A percentile compares a stretch with the other conserved stretches of the same genome.
These are phyloP conservation scores for Crithidia acanthocephali DNA, from an alignment of 208 protist species.

Conservation along the genomic window DNA sequence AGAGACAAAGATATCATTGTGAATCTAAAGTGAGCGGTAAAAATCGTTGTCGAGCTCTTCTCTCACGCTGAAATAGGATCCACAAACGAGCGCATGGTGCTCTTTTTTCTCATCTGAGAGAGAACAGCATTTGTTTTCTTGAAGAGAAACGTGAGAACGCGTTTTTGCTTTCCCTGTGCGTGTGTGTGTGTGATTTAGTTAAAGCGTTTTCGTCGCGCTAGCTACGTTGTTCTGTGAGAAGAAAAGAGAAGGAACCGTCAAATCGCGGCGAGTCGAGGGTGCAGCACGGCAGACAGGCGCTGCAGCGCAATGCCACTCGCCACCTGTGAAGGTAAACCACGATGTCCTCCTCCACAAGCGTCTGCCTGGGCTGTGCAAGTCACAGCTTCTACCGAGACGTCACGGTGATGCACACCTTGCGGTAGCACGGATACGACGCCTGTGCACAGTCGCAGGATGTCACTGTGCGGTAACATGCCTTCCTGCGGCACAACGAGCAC, in stretches of 20 bases:
- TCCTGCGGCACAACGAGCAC: conserved; percentile 85
- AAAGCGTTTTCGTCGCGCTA: too few species aligned
- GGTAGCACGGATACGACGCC: conserved; percentile 61
- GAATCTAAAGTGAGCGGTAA: too few species aligned
- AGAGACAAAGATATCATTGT: too few species aligned
- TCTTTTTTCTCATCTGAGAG: too few species aligned
- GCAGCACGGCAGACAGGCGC: conserved; percentile 72
- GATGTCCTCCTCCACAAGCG: conserved; percentile 7
- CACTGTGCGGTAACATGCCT: conserved; percentile 70
- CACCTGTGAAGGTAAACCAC: conserved; percentile 78
- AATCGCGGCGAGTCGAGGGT: conserved; percentile 57
- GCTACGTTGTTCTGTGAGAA: too few species aligned
- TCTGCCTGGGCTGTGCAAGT: not conserved
- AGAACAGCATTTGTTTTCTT: too few species aligned
- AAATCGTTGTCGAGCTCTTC: too few species aligned
- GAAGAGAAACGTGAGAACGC: too few species aligned
- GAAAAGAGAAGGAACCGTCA: conserved; percentile 4
- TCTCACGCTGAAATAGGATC: too few species aligned
- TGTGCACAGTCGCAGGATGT: conserved; percentile 64
- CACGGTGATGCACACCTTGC: conserved; percentile 1
- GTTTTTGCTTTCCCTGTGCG: too few species aligned
- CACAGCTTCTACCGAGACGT: not conserved
- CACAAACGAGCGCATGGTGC: too few species aligned
- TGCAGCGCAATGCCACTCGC: conserved; percentile 86
- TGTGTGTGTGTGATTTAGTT: too few species aligned